Evolutionary conservation across 257 asterid genomes (phyloP), one percentile per base, ranked within the genome.

Genomic region (Salvia hispanica): DNA sequence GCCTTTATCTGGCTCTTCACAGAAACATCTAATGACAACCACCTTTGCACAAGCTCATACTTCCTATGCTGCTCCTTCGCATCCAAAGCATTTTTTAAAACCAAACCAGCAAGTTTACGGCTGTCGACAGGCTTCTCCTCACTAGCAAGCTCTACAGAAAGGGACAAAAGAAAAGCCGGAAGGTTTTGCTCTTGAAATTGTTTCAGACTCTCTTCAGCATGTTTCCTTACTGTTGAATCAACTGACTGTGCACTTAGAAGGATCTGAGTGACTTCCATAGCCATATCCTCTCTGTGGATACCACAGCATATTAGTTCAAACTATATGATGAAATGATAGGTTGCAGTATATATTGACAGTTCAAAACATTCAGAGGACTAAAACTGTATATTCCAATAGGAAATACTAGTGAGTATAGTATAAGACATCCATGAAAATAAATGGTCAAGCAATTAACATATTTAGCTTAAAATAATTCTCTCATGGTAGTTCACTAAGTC

Each of bases 151-250:
- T 89, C 96, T n/a, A 81, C 83, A 9, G 95, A 89, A 21, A 89
- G 83, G 45, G 96, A 89, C 34, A 87, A 70, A 76, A 89, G 66
- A 66, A 87, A 89, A 45, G 75, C 85, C 40, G 96, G 84, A 64
- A 87, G 95, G 72, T 89, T 89, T 84, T 87, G 95, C 80, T 89
- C 96, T 82, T 89, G 96, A 72, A 89, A 89, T 76, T 89, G 96
- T 53, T 85, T 83, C 63, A 89, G 44, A 14, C 84, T 80, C 14
- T 83, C 96, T 74, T 89, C 96, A 3, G 95, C 92, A 66, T 87
- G 89, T 65, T 83, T 87, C 54, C 96, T 83, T 47, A 82, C 80
- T 0, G 86, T 82, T 58, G 92, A 81, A 85, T 89, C 95, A 57
- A 82, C 86, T 21, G 95, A 75, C 59, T 89, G 96, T 7, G 96